Evolutionary conservation across 331 rosid species (phyloP).

Genomic region (Quercus lobata): DNA sequence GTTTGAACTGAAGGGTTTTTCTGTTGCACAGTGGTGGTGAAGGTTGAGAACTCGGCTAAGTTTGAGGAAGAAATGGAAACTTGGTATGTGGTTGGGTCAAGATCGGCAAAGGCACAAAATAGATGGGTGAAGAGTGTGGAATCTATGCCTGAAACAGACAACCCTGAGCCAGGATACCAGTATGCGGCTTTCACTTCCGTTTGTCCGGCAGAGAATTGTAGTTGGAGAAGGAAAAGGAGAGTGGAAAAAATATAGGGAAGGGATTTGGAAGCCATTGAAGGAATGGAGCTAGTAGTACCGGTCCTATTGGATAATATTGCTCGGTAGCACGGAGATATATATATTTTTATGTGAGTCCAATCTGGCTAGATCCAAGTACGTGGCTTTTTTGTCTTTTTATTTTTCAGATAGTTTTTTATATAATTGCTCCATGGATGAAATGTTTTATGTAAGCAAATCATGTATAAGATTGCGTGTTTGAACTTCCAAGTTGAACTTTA

Average conservation of each 20-base stretch:
- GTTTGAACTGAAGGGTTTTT: slow-evolving; percentile 30
- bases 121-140: slow-evolving; percentile 36
- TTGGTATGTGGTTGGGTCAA: slow-evolving; percentile 8
- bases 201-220: slow-evolving; percentile 2
- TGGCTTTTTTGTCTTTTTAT: too few relatives aligned
- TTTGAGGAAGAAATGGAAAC: slow-evolving; percentile 20
- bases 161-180: slow-evolving; percentile 18
- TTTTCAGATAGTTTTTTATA: too few relatives aligned
- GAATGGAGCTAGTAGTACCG: not conserved
- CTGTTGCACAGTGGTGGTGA: slow-evolving; percentile 27
- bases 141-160: slow-evolving; percentile 14
- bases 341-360: too few relatives aligned
- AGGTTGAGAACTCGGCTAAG: slow-evolving; percentile 20
- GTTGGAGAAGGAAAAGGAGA: not conserved
- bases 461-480: too few relatives aligned
- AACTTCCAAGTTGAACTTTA: too few relatives aligned
- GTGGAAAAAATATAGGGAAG: not conserved
- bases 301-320: too few relatives aligned
- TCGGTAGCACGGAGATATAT: too few relatives aligned
- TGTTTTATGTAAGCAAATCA: too few relatives aligned
- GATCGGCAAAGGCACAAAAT: slow-evolving; percentile 37
- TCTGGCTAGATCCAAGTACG: too few relatives aligned
- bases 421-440: too few relatives aligned
- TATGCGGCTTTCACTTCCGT: slow-evolving; percentile 20
- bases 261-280: not conserved